Conservation (phyloP, 768 basidiomycete species). For the Lactifluus pinguis region DNA sequence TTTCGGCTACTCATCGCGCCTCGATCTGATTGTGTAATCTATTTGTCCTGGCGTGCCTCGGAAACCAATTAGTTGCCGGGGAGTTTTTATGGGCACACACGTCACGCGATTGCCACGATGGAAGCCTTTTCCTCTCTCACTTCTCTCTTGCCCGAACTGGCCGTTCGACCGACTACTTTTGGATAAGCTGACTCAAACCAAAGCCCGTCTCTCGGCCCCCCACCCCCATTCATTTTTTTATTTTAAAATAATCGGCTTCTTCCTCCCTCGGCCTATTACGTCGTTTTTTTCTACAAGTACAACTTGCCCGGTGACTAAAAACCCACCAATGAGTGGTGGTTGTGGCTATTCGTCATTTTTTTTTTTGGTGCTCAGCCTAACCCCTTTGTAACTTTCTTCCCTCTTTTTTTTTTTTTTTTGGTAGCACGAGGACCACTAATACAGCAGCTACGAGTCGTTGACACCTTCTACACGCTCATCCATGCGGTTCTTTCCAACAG, state of each 20-base stretch:
- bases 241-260: neutral
- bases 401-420: too few relatives aligned
- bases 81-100: neutral
- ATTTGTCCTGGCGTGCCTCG: constrained; percentile 3
- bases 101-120: neutral
- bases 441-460: neutral
- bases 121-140: neutral
- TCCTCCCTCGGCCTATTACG: too few relatives aligned
- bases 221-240: neutral
- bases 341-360: too few relatives aligned
- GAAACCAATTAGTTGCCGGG: neutral
- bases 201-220: too few relatives aligned
- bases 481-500: too few relatives aligned
- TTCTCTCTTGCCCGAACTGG: neutral
- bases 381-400: too few relatives aligned
- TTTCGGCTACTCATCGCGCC: constrained; percentile 9
- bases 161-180: neutral
- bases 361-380: too few relatives aligned
- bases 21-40: neutral
- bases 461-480: too few relatives aligned
- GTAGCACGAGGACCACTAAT: too few relatives aligned
- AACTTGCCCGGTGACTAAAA: too few relatives aligned
- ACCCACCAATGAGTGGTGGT: too few relatives aligned
- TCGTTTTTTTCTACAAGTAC: too few relatives aligned
- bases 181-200: neutral